Evolutionary conservation across 805 yeast genomes (phyloP), one percentile per base, ranked within the genome.

Genomic region (Candida arabinofermentans): DNA sequence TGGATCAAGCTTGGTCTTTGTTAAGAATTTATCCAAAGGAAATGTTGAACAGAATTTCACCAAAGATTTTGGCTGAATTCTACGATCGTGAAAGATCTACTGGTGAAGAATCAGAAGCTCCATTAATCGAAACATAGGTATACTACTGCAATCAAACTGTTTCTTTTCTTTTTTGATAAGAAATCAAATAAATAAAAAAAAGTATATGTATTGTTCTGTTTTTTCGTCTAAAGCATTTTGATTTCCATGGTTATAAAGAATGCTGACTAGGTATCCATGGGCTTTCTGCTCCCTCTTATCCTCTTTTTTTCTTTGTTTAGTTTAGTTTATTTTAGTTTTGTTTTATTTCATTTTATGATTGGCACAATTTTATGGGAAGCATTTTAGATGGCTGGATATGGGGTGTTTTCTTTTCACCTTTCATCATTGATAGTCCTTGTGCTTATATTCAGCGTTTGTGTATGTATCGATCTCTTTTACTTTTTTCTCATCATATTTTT

Each of bases 21-120:
- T 77, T 93, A 67, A 89, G 99, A 78, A 93, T 93, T 67, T 93
- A 93, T 74, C 99, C 99, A 62, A 93, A 90, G 80, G 98, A 93
- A 71, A 76, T 93, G 86, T 82, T 93, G 63, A 93, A 93, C 77
- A 89, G 99, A 81, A 88, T 93, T 62, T 89, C 96, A 46, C 98
- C 98, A 66, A 93, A 93, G 81, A 88, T 93, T 57, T 73, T 93
- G 62, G 83, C 81, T 54, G 98, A 91, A 70, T 93, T 91, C 70
- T 93, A 93, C 70, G 98, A 91, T 59, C 80, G 96, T 69, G 81
- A 83, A 37, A 80, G 88, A 63, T 81, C 76, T 46, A 53, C 50
- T n/a, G 81, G 73, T 51, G 83, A 76, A 36, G 59, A 54, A 39
- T 36, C 53, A 16, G 51, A 47, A 23, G 55, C 53, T 38, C 59